Percentiles rank a stretch among this genome's conserved stretches.
These are phyloP conservation scores for Chenopodium album DNA, from an alignment of 148 eudicot species.

Conservation along the genomic window DNA sequence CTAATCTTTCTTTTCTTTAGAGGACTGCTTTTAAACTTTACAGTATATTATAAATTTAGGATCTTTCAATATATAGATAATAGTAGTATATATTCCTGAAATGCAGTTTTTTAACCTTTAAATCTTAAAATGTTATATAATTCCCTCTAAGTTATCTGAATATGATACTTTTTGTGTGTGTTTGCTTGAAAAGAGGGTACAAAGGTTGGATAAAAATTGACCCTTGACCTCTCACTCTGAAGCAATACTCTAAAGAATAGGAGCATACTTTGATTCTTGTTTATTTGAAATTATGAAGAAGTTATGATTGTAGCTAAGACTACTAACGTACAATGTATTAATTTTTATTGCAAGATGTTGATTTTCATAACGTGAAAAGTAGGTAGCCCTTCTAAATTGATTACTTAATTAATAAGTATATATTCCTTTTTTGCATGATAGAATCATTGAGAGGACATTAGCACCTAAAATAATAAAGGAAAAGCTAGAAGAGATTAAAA, in stretches of 20 bases:
- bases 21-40: slow-evolving; percentile 25
- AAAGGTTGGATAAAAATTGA: slow-evolving; percentile 5
- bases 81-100: slow-evolving; percentile 17
- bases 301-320: not conserved
- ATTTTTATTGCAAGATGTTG: not conserved
- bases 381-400: not conserved
- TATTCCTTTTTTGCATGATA: slow-evolving; percentile 1
- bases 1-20: slow-evolving; percentile 27
- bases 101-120: not conserved
- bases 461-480: not conserved
- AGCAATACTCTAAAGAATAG: not conserved
- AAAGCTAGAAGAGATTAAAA: not conserved
- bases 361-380: not conserved
- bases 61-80: slow-evolving; percentile 1
- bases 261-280: not conserved
- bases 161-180: not conserved
- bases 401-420: not conserved
- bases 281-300: not conserved
- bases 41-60: slow-evolving; percentile 17
- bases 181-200: not conserved
- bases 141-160: no score
- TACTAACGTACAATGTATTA: not conserved
- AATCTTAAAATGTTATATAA: not conserved
- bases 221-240: not conserved
- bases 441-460: not conserved